Base-by-base conservation (phyloP, 257 asterid genomes). In the Lantana camara region DNA sequence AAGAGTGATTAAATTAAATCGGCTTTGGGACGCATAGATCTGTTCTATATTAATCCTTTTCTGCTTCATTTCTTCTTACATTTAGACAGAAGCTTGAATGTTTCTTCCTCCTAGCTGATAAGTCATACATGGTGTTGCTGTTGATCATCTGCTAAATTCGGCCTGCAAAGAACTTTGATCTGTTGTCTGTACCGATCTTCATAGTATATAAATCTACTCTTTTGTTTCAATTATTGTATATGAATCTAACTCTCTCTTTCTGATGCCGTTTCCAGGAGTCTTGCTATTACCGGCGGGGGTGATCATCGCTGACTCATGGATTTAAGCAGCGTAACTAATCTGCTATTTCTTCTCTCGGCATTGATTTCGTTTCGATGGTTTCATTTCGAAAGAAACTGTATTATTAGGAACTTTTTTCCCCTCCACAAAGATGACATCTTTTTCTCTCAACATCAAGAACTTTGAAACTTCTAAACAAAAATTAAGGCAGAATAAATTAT, bases 241-340 rank as follows among this genome's bases (percentile, higher is more conserved):
- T n/a, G 11, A 58, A 38, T n/a, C 9, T 57, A 57, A 72, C 65
- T 41, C 37, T 29, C 34, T 44, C 55, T 44, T 23, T 49, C 46
- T 64, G 72, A 45, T 73, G 19, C 37, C 21, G 27, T 44, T 24
- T 70, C 68, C 82, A 88, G 96, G 90, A 71, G 73, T 38, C 73
- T 70, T 58, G 62, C 79, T 64, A 74, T 81, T 42, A 32, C 76
- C 15, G 73, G 82, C 16, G 76, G 78, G 60, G 79, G 75, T 45
- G 85, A 81, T 48, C 66, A 55, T 72, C 76, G 85, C 70, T 76
- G 78, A 72, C 56, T 1, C 2, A 37, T 75, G 77, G 69, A 51
- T 54, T 50, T 64, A 57, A 45, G 60, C 40, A 71, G 57, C 20
- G 34, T 54, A 50, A 52, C 60, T 41, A 63, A 54, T 60, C 45